These are phyloP conservation scores for Penicillium mononematosum DNA, from an alignment of 495 filamentous ascomycete genomes.

Conservation along the genomic window DNA sequence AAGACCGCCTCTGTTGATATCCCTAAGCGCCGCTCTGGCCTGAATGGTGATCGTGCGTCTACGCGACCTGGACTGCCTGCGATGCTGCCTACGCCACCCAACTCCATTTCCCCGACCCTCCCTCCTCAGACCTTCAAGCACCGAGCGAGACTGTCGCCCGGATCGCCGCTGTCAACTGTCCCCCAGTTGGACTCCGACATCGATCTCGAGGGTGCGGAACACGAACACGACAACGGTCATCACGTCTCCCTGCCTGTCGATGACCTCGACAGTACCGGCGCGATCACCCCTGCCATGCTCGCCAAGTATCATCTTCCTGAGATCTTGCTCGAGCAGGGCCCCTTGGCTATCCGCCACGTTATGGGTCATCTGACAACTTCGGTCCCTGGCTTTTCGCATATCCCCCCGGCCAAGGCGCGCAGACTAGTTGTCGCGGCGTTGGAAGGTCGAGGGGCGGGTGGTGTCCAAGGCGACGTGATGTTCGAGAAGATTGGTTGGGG, in stretches of 20 bases:
- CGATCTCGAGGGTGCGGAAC: constrained; percentile 71
- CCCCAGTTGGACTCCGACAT: constrained; percentile 83
- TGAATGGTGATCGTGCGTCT: constrained; percentile 59
- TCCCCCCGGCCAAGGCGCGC: constrained; percentile 88
- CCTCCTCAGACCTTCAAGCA: constrained; percentile 73
- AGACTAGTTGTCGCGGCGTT: constrained; percentile 82
- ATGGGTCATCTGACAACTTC: constrained; percentile 91
- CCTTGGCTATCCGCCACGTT: constrained; percentile 89
- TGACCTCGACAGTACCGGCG: constrained; percentile 68
- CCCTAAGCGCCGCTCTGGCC: constrained; percentile 62
- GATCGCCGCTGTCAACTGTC: constrained; percentile 51
- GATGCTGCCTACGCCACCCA: constrained; percentile 86
- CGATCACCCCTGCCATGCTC: constrained; percentile 81
- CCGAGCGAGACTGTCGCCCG: constrained; percentile 41
- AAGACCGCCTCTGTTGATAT: constrained; percentile 69
- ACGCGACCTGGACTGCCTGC: constrained; percentile 54
- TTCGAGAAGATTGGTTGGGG: constrained; percentile 99
- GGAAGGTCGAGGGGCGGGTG: constrained; percentile 71
- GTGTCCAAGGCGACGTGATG: constrained; percentile 69
- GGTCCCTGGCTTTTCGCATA: constrained; percentile 88
- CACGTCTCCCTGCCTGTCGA: constrained; percentile 38
- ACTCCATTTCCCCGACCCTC: constrained; percentile 90
- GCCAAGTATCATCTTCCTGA: constrained; percentile 89
- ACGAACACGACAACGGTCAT: constrained; percentile 49
- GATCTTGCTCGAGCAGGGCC: constrained; percentile 85